A percentile compares a stretch with the other conserved stretches of the same genome.
Conservation (phyloP, 306 rosid genomes). For the Vigna nakashimae region DNA sequence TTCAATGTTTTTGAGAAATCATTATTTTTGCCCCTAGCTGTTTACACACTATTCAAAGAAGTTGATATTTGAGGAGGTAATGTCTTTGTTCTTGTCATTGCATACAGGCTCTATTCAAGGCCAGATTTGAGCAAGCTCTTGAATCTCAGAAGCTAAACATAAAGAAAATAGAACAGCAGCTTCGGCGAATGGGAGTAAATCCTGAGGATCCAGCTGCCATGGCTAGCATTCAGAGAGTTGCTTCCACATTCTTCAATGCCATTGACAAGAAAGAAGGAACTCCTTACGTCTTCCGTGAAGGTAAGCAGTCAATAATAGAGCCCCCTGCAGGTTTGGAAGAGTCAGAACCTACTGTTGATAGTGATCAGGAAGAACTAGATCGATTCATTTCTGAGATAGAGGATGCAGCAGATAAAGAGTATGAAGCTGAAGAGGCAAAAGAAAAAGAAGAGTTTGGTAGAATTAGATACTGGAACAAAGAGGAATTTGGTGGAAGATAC, state of each 20-base stretch:
- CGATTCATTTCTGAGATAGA: conserved; percentile 92
- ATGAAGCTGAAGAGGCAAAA: conserved; percentile 89
- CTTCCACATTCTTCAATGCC: conserved; percentile 94
- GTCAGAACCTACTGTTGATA: conserved; percentile 63
- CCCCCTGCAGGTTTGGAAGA: conserved; percentile 54
- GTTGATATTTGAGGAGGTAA: conserved; percentile 38
- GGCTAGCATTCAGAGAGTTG: conserved; percentile 97
- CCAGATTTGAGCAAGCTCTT: conserved; percentile 98
- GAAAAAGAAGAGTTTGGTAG: conserved; percentile 81
- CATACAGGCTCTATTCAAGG: conserved; percentile 94
- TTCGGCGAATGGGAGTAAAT: conserved; percentile 87
- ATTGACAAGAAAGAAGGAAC: conserved; percentile 90
- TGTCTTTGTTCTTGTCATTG: conserved; percentile 20
- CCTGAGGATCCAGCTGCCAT: conserved; percentile 97
- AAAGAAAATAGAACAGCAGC: conserved; percentile 91
- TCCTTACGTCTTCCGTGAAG: conserved; percentile 82
- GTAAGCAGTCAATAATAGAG: conserved; percentile 50
- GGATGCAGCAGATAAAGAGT: conserved; percentile 95
- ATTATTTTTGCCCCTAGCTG: conserved; percentile 16
- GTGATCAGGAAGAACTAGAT: conserved; percentile 92
- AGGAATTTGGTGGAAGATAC: conserved; percentile 79
- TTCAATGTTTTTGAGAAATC: neutral
- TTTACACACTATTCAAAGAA: conserved; percentile 12
- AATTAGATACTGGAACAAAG: conserved; percentile 82
- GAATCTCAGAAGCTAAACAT: conserved; percentile 96